phyloP scores from a whole-genome alignment of 2,329 filamentous ascomycete genomes.

The Monosporascus sp. region DNA sequence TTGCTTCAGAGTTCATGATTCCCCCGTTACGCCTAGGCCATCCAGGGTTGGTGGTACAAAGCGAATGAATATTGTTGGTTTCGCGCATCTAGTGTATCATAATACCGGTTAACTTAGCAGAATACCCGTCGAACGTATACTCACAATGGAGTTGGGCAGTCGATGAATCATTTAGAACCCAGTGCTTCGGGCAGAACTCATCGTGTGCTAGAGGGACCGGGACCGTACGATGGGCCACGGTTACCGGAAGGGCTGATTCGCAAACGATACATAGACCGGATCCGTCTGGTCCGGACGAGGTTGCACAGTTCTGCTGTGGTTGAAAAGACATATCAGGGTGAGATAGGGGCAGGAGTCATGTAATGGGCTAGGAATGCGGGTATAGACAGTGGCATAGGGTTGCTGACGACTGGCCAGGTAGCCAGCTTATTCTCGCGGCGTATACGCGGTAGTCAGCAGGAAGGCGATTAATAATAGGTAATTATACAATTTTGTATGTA shows the following conservation, averaged over 20 bases:
- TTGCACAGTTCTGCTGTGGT: no score
- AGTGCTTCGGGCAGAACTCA: neutral
- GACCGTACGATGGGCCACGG: neutral
- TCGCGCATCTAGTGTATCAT: neutral
- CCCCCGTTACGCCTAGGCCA: neutral
- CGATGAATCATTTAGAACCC: neutral
- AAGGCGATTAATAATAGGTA: no score
- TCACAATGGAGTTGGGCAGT: neutral
- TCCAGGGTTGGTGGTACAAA: neutral
- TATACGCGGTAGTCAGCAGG: no score
- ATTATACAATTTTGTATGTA: no score
- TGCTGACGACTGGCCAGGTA: no score
- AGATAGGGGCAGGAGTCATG: no score
- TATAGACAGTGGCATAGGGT: no score
- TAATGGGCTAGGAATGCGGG: no score
- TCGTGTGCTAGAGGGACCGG: neutral
- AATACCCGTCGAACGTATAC: neutral
- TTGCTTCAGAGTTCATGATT: conserved; percentile 3
- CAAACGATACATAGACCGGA: no score
- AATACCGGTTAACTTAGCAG: neutral
- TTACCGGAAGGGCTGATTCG: neutral
- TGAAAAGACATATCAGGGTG: no score
- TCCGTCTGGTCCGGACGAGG: no score
- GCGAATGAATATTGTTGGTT: neutral
- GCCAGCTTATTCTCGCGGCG: no score